Evolutionary conservation across 2,329 filamentous ascomycete genomes (phyloP).

Genomic region (Colletotrichum lindemuthianum): DNA sequence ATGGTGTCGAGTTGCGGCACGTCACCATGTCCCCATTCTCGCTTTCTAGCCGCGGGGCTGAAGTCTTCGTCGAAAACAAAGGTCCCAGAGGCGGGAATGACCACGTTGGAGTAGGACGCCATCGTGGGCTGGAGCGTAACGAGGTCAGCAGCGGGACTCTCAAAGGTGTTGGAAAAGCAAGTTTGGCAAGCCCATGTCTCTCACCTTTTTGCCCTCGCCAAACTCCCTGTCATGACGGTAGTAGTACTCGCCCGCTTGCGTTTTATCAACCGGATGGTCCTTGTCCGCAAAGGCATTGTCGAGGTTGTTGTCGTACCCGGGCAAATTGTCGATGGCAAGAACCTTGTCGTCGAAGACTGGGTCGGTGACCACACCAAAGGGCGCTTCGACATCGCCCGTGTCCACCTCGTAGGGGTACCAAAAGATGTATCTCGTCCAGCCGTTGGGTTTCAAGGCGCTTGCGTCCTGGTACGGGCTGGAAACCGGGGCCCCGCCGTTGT

Average conservation of each 20-base stretch:
- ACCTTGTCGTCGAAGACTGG: background rate
- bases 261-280: background rate
- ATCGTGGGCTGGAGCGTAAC: too few relatives aligned
- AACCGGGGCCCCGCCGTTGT: background rate
- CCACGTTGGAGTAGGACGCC: too few relatives aligned
- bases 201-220: constrained; percentile 2
- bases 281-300: background rate
- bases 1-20: too few relatives aligned
- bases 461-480: background rate
- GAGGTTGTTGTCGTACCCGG: too few relatives aligned
- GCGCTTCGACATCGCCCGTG: background rate
- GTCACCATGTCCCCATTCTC: too few relatives aligned
- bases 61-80: too few relatives aligned
- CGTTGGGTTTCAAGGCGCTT: background rate
- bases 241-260: background rate
- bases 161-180: too few relatives aligned
- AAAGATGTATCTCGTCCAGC: constrained; percentile 1
- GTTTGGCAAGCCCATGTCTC: background rate
- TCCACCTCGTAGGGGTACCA: background rate
- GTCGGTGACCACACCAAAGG: background rate
- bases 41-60: too few relatives aligned
- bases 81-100: too few relatives aligned
- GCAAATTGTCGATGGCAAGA: too few relatives aligned
- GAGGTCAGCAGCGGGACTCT: too few relatives aligned
- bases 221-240: constrained; percentile 4